Percentiles rank a stretch among this genome's conserved stretches.
Conservation (phyloP, 2,329 filamentous ascomycete species). For the Xylariaceae sp. region DNA sequence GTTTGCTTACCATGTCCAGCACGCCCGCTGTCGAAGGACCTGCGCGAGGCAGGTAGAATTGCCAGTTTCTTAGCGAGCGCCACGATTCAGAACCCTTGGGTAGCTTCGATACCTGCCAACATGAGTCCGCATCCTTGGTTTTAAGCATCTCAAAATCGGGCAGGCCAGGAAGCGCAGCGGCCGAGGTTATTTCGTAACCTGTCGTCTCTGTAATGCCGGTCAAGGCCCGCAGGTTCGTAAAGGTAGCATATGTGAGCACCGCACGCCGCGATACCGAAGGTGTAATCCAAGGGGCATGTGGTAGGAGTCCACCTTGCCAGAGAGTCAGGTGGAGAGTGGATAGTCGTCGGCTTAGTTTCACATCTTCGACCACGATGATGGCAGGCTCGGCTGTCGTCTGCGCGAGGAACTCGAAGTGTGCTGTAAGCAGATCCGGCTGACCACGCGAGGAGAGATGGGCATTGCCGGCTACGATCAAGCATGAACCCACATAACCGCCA, state of each 20-base stretch:
- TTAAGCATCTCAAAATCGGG: constrained; percentile 30
- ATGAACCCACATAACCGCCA: constrained; percentile 36
- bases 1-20: too few relatives aligned
- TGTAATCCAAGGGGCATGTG: constrained; percentile 24
- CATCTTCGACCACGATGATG: constrained; percentile 33
- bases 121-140: constrained; percentile 22
- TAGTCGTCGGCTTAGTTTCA: constrained; percentile 33
- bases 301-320: constrained; percentile 30
- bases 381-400: constrained; percentile 29
- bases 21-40: constrained; percentile 35
- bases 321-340: constrained; percentile 36
- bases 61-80: constrained; percentile 31
- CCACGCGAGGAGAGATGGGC: constrained; percentile 28
- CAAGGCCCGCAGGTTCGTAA: constrained; percentile 20
- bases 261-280: constrained; percentile 22
- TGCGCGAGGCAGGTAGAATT: constrained; percentile 27
- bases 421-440: constrained; percentile 24
- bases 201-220: constrained; percentile 21
- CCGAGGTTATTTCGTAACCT: constrained; percentile 16
- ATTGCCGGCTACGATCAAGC: constrained; percentile 33
- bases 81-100: constrained; percentile 16
- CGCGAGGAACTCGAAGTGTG: constrained; percentile 34
- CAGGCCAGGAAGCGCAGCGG: constrained; percentile 15
- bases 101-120: constrained; percentile 28
- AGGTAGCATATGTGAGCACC: constrained; percentile 27